Evolutionary conservation across 371 early-diverging fungal species (phyloP).

Genomic region (Mucor racemosus): DNA sequence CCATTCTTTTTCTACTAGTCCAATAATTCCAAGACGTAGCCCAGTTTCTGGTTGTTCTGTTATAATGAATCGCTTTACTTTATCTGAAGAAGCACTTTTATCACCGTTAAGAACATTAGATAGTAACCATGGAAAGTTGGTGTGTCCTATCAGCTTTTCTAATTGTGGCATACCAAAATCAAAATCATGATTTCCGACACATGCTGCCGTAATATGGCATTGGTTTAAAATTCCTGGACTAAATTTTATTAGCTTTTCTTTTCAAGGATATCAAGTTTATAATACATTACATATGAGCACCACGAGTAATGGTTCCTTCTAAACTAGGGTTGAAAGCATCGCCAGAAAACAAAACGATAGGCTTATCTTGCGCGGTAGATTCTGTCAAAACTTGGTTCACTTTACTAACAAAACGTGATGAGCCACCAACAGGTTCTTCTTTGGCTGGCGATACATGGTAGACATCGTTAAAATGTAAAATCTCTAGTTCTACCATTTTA

Average conservation of each 20-base stretch:
- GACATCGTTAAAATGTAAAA: constrained; percentile 69
- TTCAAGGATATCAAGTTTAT: neutral
- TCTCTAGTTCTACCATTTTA: constrained; percentile 20
- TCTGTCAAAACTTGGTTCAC: constrained; percentile 18
- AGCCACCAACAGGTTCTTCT: constrained; percentile 67
- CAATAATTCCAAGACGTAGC: constrained; percentile 61
- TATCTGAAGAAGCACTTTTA: constrained; percentile 33
- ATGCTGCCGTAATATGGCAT: constrained; percentile 56
- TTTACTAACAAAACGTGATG: constrained; percentile 55
- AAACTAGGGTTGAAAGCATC: constrained; percentile 69
- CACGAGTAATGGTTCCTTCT: constrained; percentile 65
- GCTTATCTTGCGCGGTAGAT: constrained; percentile 16
- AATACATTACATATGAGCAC: constrained; percentile 56
- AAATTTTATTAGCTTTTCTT: neutral
- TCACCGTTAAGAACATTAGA: constrained; percentile 59
- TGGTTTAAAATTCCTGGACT: constrained; percentile 56
- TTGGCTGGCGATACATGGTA: constrained; percentile 55
- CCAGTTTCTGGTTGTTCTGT: constrained; percentile 31
- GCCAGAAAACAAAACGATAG: constrained; percentile 62
- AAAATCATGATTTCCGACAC: constrained; percentile 73
- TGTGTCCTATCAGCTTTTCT: constrained; percentile 39
- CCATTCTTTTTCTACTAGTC: constrained; percentile 72
- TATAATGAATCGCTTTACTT: constrained; percentile 37
- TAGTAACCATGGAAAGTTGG: constrained; percentile 69
- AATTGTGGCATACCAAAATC: constrained; percentile 67